Base-by-base conservation (phyloP, 495 filamentous ascomycete species). In the Penicillium diatomitis region DNA sequence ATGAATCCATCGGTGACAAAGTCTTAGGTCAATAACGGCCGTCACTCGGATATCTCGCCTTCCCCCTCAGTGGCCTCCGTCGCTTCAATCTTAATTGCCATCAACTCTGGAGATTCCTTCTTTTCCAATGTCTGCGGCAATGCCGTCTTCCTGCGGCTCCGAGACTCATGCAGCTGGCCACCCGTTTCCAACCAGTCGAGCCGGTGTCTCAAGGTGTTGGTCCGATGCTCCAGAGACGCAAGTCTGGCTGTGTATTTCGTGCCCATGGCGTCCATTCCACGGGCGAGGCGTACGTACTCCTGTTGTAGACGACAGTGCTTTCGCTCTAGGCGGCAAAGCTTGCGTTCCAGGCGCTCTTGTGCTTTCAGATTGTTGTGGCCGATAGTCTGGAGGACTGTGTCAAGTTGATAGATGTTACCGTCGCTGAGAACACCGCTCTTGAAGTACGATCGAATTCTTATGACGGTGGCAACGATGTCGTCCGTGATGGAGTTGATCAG, bases 391-490 rank as follows among this genome's bases (percentile, higher is more conserved):
- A 67, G 49, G n/a, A 68, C 47, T 0, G 48, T 38, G 33, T 66
- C 47, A n/a, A 69, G 41, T 6, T 60, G 49, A 1, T 11, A 11
- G 0, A 61, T 61, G 31, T 64, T 51, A 0, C 38, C 8, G 4
- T 48, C 6, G 32, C 32, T 32, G 0, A 71, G 52, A 3, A 8
- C 52, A 1, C 63, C 63, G 8, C 32, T 35, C 2, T 42, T 40
- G 27, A 57, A 8, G 33, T 64, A 51, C 2, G 52, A 33, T 7
- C 50, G 46, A 37, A 71, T 61, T 9, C 30, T 44, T 35, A 54
- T 53, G 37, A 71, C 56, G 1, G 53, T 53, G 3, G 53, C 48
- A 11, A 42, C n/a, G 37, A 71, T 61, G 32, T 72, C 65, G 20
- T 54, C 20, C 6, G 66, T 55, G 52, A 69, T 60, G 9, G 63